Conservation (phyloP, 2,329 filamentous ascomycete genomes). For the Penicillium sp. region DNA sequence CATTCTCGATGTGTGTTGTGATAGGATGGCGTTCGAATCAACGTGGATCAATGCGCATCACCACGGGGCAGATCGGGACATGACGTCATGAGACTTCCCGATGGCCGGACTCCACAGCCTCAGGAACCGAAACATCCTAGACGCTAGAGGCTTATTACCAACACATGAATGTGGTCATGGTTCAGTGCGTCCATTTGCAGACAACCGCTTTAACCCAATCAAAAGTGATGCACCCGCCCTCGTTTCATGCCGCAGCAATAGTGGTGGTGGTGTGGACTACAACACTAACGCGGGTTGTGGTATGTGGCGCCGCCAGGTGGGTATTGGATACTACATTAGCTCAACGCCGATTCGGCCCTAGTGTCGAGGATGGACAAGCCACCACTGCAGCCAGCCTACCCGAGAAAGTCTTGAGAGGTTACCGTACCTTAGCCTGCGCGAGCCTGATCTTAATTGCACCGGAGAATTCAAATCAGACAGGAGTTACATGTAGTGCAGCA, state of each 20-base stretch:
- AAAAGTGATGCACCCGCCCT: not conserved
- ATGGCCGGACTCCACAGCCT: conserved; percentile 9
- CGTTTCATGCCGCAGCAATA: not conserved
- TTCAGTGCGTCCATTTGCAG: not conserved
- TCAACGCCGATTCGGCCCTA: not conserved
- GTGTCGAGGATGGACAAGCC: conserved; percentile 1
- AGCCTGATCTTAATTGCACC: not conserved
- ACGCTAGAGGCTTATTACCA: not conserved
- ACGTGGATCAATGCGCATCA: conserved; percentile 8
- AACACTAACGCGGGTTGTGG: not conserved
- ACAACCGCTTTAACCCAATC: not conserved
- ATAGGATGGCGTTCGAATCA: not conserved
- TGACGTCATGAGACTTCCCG: conserved; percentile 22
- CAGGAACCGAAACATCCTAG: conserved; percentile 15
- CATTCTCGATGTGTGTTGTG: not conserved
- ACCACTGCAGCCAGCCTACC: conserved; percentile 10
- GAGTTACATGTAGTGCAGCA: not conserved
- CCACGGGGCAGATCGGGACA: conserved; percentile 7
- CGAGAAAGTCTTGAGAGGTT: not conserved
- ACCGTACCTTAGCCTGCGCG: not conserved
- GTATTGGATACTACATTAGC: conserved; percentile 1
- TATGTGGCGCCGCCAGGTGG: conserved; percentile 7
- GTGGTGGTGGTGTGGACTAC: not conserved
- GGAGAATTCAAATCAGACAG: not conserved
- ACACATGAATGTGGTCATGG: not conserved